Evolutionary conservation across 495 filamentous ascomycete genomes (phyloP), one percentile per base, ranked within the genome.

Genomic region (Lasiosphaeria ovina): DNA sequence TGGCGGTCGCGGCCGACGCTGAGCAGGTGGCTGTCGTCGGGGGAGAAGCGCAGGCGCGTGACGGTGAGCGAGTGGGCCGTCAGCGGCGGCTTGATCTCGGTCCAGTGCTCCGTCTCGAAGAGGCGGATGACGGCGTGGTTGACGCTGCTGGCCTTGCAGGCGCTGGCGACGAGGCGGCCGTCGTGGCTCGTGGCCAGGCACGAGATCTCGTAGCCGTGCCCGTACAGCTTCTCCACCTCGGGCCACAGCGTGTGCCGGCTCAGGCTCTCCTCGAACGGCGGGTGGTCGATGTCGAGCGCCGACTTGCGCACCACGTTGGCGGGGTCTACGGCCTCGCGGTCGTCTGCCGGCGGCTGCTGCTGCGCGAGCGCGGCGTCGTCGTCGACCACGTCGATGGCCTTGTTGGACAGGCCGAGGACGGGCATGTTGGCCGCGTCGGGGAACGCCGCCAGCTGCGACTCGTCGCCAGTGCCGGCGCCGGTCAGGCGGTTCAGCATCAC

Each of bases 121-220:
- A 99, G 69, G 17, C 94, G 86, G 61, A 99, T 90, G 49, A 97
- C 92, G 44, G 94, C 94, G 68, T 99, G 95, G 64, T 97, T 92
- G 53, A 93, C 76, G 12, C 91, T 94, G 73, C 86, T 93, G 16
- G 95, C 95, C 69, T 88, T 90, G 76, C 93, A 98, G 3, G 93
- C 91, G n/a, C 91, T 96, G 16, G 95, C 94, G 38, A 99, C 82
- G 31, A 96, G 64, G 2, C 68, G 77, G 14, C 87, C 87, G 65
- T 89, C 87, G 61, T 89, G 84, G 64, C 85, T 91, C 7, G 86
- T 83, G n/a, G 93, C 89, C 31, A 97, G 84, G 9, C 90, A 87
- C 24, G 92, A 95, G 45, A 99, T 94, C 72, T 99, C 94, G 76
- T 96, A 96, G n/a, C 94, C 94, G 75, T 99, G 94, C 6, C 94